Percentiles rank a stretch among this genome's conserved stretches.
These are phyloP conservation scores for Naganishia randhawae DNA, from an alignment of 768 basidiomycete species.

Conservation along the genomic window DNA sequence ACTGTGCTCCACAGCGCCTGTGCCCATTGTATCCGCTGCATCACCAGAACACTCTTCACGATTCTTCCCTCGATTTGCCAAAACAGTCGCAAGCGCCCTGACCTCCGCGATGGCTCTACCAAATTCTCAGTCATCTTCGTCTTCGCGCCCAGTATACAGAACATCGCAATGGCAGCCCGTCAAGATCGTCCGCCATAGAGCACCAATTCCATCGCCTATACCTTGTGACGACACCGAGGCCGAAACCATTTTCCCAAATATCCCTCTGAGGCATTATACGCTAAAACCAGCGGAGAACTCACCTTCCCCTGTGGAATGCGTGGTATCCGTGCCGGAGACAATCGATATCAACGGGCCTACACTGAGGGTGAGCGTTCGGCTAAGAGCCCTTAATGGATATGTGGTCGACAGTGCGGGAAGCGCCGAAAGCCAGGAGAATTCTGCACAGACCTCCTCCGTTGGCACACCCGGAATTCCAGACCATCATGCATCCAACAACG, in stretches of 20 bases:
- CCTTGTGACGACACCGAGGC: background rate
- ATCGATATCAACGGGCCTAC: slow-evolving; percentile 42
- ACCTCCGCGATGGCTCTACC: slow-evolving; percentile 4
- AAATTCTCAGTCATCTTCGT: background rate
- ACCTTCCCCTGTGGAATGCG: slow-evolving; percentile 44
- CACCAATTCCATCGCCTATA: background rate
- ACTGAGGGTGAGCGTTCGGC: slow-evolving; percentile 37
- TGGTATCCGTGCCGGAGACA: slow-evolving; percentile 45
- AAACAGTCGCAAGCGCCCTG: slow-evolving; percentile 23
- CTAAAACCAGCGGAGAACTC: slow-evolving; percentile 35
- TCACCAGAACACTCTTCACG: slow-evolving; percentile 15
- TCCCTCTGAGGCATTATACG: slow-evolving; percentile 31
- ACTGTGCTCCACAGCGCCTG: slow-evolving; percentile 8
- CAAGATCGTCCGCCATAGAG: slow-evolving; percentile 24
- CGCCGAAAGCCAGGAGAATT: background rate
- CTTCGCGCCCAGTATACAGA: background rate
- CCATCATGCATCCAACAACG: background rate
- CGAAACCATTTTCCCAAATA: background rate
- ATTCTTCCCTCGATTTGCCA: slow-evolving; percentile 24
- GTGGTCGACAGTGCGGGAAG: background rate
- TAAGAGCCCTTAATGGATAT: slow-evolving; percentile 32
- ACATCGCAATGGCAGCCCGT: slow-evolving; percentile 24
- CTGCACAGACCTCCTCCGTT: background rate
- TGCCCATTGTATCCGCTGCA: slow-evolving; percentile 21
- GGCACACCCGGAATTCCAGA: background rate